Percentiles rank a stretch among this genome's conserved stretches.
Conservation (phyloP, 345 rosid genomes). For the Citrus unshiu region DNA sequence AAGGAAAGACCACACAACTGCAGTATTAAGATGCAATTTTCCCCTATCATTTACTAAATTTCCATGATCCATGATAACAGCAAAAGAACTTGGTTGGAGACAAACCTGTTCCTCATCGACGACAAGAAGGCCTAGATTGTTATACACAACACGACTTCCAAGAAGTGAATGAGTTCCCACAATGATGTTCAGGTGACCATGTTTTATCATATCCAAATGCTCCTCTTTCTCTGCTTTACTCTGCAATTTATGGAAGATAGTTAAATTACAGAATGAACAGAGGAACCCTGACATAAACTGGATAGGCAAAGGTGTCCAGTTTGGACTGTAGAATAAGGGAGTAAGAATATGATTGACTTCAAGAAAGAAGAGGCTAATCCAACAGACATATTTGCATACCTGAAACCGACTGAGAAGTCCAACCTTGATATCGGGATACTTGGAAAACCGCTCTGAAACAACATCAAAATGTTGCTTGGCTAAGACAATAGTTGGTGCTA, state of each 20-base stretch:
- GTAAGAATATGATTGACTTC: neutral
- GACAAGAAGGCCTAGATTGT: conserved; percentile 91
- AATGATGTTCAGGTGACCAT: conserved; percentile 69
- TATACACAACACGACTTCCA: conserved; percentile 87
- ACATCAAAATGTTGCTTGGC: conserved; percentile 97
- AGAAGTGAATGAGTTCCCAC: conserved; percentile 98
- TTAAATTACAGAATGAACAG: conserved; percentile 3
- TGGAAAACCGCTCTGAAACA: conserved; percentile 70
- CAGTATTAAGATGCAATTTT: neutral
- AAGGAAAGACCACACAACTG: neutral
- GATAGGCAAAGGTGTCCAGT: neutral
- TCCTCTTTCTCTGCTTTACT: conserved; percentile 78
- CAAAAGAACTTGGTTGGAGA: conserved; percentile 15
- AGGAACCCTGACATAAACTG: neutral
- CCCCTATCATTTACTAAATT: no score
- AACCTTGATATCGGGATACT: conserved; percentile 54
- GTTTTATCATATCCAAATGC: conserved; percentile 65
- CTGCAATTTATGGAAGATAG: conserved; percentile 40
- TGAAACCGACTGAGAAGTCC: conserved; percentile 95
- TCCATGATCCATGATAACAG: neutral
- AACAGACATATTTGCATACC: conserved; percentile 40
- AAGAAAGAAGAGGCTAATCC: neutral
- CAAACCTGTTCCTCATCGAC: conserved; percentile 98
- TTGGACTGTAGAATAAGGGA: neutral
- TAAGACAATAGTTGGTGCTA: conserved; percentile 91